Evolutionary conservation across 2,329 filamentous ascomycete genomes (phyloP), one percentile per base, ranked within the genome.

Genomic region (Alternaria atra): DNA sequence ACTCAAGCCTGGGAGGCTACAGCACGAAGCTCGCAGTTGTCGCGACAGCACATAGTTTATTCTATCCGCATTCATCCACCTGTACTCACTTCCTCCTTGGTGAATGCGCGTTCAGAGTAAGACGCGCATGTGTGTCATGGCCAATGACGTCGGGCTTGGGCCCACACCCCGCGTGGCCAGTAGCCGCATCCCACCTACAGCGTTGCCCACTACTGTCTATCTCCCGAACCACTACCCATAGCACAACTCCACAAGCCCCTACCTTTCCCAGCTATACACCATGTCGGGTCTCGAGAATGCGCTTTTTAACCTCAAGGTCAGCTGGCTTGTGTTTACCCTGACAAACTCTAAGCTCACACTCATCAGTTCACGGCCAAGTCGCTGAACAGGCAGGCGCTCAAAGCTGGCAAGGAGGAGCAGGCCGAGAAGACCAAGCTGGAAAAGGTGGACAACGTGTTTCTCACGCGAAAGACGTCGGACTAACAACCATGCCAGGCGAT

Each of bases 271-370:
- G 5, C 23, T 43, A 37, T 35, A 42, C 68, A 73, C 50, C 58
- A 88, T 88, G 86, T 87, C 86, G 32, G 86, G 86, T 62, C 83
- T 88, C 58, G 86, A 88, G 74, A 87, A 87, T 73, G 85, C 86
- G 25, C 83, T 88, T 40, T 87, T 88, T 79, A 87, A 88, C 73
- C 80, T 88, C 62, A 88, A 88, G 81, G 86, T 86, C 61, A 43
- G 75, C 62, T 50, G 20, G 17, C 48, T 34, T 25, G 27, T 23
- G n/a, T 13, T 12, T 25, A 4, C 39, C 54, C 61, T 46, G 35
- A 39, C 32, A 35, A 35, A 25, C 52, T 44, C 32, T 42, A 48
- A 57, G 60, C 74, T 77, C 59, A 79, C 70, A 30, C 35, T 37
- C 46, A 39, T 32, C 68, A 87, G 86, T 87, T 89, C 79, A 89